These are phyloP conservation scores for Phytophthora niederhauseri DNA, from an alignment of 352 stramenopile species.

Conservation along the genomic window DNA sequence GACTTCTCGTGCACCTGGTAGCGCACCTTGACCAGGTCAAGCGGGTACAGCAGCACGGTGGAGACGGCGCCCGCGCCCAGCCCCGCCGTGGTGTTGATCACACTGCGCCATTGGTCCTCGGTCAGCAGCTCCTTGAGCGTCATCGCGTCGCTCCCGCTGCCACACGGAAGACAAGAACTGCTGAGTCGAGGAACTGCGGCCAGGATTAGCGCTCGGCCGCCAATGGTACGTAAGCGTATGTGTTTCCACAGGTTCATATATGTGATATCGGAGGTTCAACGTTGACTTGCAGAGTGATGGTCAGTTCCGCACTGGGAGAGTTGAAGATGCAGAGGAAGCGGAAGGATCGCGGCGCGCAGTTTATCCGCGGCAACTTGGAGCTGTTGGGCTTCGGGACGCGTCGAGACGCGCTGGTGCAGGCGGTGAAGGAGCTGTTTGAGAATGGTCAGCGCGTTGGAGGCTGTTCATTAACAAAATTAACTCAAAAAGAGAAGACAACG, in stretches of 20 bases:
- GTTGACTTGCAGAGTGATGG: conserved; percentile 24
- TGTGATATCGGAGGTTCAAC: conserved; percentile 36
- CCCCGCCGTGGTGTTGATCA: conserved; percentile 70
- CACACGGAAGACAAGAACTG: not conserved
- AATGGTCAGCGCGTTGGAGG: conserved; percentile 48
- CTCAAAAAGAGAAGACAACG: not conserved
- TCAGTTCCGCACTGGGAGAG: conserved; percentile 10
- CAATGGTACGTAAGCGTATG: conserved; percentile 14
- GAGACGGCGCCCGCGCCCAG: conserved; percentile 81
- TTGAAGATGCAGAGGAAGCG: conserved; percentile 18
- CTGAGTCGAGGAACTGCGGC: conserved; percentile 20
- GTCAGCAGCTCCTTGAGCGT: conserved; percentile 57
- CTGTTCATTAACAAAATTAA: not conserved
- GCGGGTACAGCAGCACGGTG: conserved; percentile 92
- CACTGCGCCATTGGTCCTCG: conserved; percentile 68
- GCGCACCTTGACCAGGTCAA: conserved; percentile 98
- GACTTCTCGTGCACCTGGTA: conserved; percentile 96
- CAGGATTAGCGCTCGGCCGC: conserved; percentile 9
- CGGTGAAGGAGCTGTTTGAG: conserved; percentile 84
- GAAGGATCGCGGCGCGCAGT: conserved; percentile 48
- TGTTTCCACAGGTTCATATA: conserved; percentile 10
- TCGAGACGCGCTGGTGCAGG: conserved; percentile 69
- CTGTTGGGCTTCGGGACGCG: conserved; percentile 72
- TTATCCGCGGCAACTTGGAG: conserved; percentile 72
- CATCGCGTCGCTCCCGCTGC: conserved; percentile 15